phyloP scores from a whole-genome alignment of 2,329 filamentous ascomycete genomes.

The Alternaria viburni region DNA sequence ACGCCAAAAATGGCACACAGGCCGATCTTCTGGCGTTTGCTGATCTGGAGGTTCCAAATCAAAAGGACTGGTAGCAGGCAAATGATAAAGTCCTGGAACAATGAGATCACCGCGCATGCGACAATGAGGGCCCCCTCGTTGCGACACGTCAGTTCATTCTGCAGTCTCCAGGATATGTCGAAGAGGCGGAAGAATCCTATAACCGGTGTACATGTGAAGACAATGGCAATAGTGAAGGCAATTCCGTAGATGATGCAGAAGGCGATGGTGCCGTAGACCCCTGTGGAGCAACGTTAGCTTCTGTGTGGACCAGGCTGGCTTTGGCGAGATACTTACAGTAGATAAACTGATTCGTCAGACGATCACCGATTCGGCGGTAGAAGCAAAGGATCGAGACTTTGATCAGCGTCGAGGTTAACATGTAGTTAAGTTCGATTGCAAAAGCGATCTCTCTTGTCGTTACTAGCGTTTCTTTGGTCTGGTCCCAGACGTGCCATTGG shows the following conservation, averaged over 20 bases:
- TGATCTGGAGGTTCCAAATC: slow-evolving; percentile 53
- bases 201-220: slow-evolving; percentile 49
- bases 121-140: slow-evolving; percentile 50
- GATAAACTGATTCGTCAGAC: slow-evolving; percentile 45
- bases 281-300: not conserved
- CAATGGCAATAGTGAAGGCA: slow-evolving; percentile 44
- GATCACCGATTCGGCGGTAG: slow-evolving; percentile 51
- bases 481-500: slow-evolving; percentile 44
- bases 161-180: slow-evolving; percentile 39
- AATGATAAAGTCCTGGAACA: slow-evolving; percentile 50
- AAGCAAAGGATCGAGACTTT: slow-evolving; percentile 46
- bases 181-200: slow-evolving; percentile 51
- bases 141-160: slow-evolving; percentile 43
- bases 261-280: slow-evolving; percentile 45
- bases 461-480: slow-evolving; percentile 29
- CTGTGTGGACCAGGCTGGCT: not conserved
- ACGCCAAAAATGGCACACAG: slow-evolving; percentile 54
- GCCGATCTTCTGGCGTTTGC: slow-evolving; percentile 52
- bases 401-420: slow-evolving; percentile 30
- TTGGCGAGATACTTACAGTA: slow-evolving; percentile 24
- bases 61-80: slow-evolving; percentile 53
- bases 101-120: slow-evolving; percentile 47
- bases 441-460: slow-evolving; percentile 37
- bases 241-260: slow-evolving; percentile 50
- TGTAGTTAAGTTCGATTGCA: slow-evolving; percentile 7